Evolutionary conservation across 2,329 filamentous ascomycete genomes (phyloP).

Genomic region (Cladobotryum mycophilum): DNA sequence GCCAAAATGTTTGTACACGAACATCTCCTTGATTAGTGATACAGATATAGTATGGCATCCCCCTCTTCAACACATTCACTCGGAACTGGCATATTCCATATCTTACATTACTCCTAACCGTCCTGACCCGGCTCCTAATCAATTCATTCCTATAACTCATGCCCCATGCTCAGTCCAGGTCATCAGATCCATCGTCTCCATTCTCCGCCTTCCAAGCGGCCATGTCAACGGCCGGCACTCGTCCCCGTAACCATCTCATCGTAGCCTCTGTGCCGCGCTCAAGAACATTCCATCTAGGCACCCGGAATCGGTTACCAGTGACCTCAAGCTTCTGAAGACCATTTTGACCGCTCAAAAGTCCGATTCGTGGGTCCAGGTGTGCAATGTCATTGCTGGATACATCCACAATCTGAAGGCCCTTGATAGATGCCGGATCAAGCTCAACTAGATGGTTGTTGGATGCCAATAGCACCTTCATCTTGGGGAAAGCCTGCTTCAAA

Average conservation of each 20-base stretch:
- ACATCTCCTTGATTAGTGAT: no score
- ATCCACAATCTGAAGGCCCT: constrained; percentile 70
- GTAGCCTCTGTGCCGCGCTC: constrained; percentile 84
- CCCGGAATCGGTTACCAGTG: constrained; percentile 78
- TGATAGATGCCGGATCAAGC: constrained; percentile 65
- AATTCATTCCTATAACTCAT: neutral
- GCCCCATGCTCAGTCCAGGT: constrained; percentile 12
- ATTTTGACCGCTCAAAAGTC: constrained; percentile 60
- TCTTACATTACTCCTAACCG: no score
- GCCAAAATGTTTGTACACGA: no score
- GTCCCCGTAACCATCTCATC: constrained; percentile 71
- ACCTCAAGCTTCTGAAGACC: constrained; percentile 65
- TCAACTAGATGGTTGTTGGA: constrained; percentile 74
- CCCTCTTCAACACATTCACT: no score
- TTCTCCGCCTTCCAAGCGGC: constrained; percentile 46
- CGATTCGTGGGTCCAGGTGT: constrained; percentile 73
- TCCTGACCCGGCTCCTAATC: no score
- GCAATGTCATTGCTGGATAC: constrained; percentile 80
- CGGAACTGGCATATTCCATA: no score
- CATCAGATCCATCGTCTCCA: constrained; percentile 29
- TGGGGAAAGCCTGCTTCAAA: constrained; percentile 63
- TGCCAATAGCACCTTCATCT: constrained; percentile 62
- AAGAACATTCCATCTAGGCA: constrained; percentile 76
- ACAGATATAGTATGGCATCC: no score
- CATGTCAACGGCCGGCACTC: constrained; percentile 60